These are phyloP conservation scores for Echites panduratus DNA, from an alignment of 257 asterid species.

Conservation along the genomic window DNA sequence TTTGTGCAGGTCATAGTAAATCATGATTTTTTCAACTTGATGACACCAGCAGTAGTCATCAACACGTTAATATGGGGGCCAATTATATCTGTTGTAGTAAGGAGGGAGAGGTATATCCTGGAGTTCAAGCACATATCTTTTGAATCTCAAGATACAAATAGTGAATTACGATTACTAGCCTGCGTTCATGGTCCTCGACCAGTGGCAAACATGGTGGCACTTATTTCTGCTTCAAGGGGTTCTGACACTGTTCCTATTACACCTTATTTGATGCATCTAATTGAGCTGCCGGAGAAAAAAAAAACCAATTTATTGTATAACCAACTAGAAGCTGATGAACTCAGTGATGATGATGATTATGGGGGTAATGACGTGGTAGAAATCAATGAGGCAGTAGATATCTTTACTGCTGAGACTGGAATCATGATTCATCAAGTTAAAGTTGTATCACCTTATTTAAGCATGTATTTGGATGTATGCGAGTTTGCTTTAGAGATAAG, in stretches of 20 bases:
- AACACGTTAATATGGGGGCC: conserved; percentile 92
- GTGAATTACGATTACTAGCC: conserved; percentile 65
- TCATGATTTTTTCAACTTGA: conserved; percentile 56
- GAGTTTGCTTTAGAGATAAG: conserved; percentile 60
- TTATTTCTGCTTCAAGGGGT: conserved; percentile 69
- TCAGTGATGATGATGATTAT: conserved; percentile 83
- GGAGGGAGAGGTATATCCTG: conserved; percentile 62
- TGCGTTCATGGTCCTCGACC: conserved; percentile 93
- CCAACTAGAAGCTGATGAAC: conserved; percentile 79
- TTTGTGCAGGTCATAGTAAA: conserved; percentile 58
- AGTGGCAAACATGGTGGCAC: conserved; percentile 71
- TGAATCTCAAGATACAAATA: conserved; percentile 66
- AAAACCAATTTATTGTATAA: conserved; percentile 59
- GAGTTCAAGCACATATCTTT: conserved; percentile 63
- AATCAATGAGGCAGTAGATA: conserved; percentile 86
- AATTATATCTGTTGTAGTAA: conserved; percentile 64
- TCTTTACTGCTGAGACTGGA: conserved; percentile 68
- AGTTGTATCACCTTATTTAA: conserved; percentile 61
- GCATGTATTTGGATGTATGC: conserved; percentile 65
- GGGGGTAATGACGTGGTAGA: conserved; percentile 96
- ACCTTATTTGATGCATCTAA: conserved; percentile 82
- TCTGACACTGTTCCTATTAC: conserved; percentile 49
- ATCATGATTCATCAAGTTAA: conserved; percentile 61
- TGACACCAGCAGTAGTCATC: conserved; percentile 67
- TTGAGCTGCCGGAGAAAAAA: conserved; percentile 80